phyloP scores from a whole-genome alignment of 2,329 filamentous ascomycete species.

The Fusarium tanahbumbuense region DNA sequence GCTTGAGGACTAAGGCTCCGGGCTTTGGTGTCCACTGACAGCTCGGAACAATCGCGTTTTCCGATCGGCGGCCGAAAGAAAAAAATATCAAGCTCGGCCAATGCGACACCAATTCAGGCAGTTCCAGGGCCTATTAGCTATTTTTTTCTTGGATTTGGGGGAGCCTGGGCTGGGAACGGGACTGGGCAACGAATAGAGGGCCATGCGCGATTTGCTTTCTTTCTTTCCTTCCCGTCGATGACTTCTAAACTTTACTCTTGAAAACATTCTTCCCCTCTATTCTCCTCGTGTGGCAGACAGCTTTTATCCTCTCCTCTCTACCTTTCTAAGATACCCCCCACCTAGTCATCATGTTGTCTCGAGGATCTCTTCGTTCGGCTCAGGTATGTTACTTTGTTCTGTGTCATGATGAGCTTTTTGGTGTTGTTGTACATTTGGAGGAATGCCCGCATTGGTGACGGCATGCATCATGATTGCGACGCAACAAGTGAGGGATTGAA shows the following conservation, averaged over 20 bases:
- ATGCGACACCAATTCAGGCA: conserved; percentile 37
- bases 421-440: not conserved
- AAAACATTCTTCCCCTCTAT: conserved; percentile 9
- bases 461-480: conserved; percentile 33
- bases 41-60: conserved; percentile 43
- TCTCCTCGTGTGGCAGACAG: conserved; percentile 25
- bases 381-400: conserved; percentile 59
- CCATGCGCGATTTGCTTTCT: conserved; percentile 44
- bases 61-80: conserved; percentile 41
- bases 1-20: conserved; percentile 4
- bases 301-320: conserved; percentile 35
- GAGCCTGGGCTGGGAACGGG: not conserved
- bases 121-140: conserved; percentile 10
- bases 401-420: conserved; percentile 18
- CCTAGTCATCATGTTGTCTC: conserved; percentile 65
- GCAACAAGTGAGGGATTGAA: conserved; percentile 3
- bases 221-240: conserved; percentile 14
- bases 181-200: conserved; percentile 26
- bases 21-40: conserved; percentile 20
- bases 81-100: conserved; percentile 39
- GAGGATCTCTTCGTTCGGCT: conserved; percentile 66
- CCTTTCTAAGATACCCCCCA: conserved; percentile 21
- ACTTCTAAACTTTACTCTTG: conserved; percentile 27
- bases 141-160: conserved; percentile 3
- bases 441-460: not conserved